A percentile compares a stretch with the other conserved stretches of the same genome.
These are phyloP conservation scores for Plasmodium falciparum DNA, from an alignment of 169 alveolate species.

Conservation along the genomic window DNA sequence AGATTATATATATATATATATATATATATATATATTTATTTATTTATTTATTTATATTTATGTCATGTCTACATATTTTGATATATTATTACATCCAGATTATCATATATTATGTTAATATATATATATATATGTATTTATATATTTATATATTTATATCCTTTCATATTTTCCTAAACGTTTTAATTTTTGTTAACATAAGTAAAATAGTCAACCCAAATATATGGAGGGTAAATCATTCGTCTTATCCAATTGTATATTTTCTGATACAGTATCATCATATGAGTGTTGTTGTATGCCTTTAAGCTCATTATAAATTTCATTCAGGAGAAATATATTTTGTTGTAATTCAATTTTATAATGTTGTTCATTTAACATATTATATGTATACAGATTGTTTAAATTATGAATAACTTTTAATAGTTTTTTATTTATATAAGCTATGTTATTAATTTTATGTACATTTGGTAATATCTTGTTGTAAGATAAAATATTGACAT, in stretches of 20 bases:
- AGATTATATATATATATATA: background rate
- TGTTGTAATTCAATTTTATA: slow-evolving; percentile 30
- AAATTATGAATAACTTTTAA: slow-evolving; percentile 42
- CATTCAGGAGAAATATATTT: slow-evolving; percentile 47
- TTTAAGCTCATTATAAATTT: slow-evolving; percentile 51
- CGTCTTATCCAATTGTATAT: slow-evolving; percentile 16
- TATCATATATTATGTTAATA: background rate
- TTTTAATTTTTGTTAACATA: background rate
- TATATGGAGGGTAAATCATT: slow-evolving; percentile 37
- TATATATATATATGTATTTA: too few relatives aligned
- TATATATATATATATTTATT: background rate
- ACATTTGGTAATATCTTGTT: slow-evolving; percentile 11
- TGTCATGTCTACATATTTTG: background rate
- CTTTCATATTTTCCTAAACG: too few relatives aligned
- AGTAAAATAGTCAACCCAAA: slow-evolving; percentile 11
- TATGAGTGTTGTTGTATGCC: slow-evolving; percentile 29
- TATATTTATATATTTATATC: too few relatives aligned
- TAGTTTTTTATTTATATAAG: slow-evolving; percentile 33
- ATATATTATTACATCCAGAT: background rate
- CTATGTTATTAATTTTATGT: slow-evolving; percentile 5
- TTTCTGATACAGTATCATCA: slow-evolving; percentile 18
- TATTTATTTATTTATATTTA: background rate
- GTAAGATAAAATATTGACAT: slow-evolving; percentile 5
- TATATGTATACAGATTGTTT: slow-evolving; percentile 41
- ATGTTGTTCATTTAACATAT: slow-evolving; percentile 20